Base-by-base conservation (phyloP, 179 eudicot genomes). In the Camellia oleifera region DNA sequence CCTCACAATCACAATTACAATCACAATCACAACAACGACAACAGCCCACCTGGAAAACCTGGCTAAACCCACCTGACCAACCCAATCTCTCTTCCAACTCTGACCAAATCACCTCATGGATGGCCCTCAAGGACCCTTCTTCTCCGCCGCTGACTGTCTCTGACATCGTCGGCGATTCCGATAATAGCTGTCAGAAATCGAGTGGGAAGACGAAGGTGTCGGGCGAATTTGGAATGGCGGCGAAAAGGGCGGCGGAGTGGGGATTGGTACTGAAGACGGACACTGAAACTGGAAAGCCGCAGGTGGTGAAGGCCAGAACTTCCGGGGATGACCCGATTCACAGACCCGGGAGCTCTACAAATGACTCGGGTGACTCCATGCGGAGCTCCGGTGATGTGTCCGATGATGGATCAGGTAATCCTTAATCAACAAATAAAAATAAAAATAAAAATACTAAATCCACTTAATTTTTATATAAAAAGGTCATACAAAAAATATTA, bases 201-300 rank as follows among this genome's bases (percentile, higher is more conserved):
- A 65, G 72, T 44, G 81, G 65, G 32, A 67, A 60, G 17, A 7
- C 72, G 7, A 72, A 48, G 1, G 58, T 17, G 8, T 11, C 80
- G 0, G 86, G 84, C 2, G 83, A 84, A 65, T 79, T 79, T 2
- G 86, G 82, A 7, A 82, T 86, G 60, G 99, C 93, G 17, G 99
- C 87, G 23, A 85, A 91, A 72, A 88, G 99, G 82, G 99, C 99
- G 58, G 97, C 99, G 8, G 99, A 94, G 87, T 96, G 99, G 99
- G 99, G 98, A 0, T 67, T 96, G 68, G 95, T 92, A 50, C 86
- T 96, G 67, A 86, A 91, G 84, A 96, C 98, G n/a, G 94, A 96
- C 61, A 74, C 73, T 56, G 93, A 96, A 81, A 96, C 99, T 3
- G 98, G 98, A 32, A 92, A 88, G 81, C 87, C 83, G 0, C 96